Percentiles rank a stretch among this genome's conserved stretches.
Evolutionary conservation across 116 monocot species (phyloP).

Genomic region (Cymodocea nodosa): DNA sequence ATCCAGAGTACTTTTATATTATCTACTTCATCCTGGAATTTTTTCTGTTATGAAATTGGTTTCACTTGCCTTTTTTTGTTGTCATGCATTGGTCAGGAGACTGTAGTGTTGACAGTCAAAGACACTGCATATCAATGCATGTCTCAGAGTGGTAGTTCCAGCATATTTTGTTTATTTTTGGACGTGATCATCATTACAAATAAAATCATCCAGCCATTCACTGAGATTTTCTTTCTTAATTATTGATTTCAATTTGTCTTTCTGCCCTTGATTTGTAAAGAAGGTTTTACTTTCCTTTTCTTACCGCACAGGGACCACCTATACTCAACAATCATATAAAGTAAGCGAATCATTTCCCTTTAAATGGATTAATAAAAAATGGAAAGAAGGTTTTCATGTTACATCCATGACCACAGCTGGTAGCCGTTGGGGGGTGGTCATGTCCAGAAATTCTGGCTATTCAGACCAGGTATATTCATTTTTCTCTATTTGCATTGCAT

Average conservation of each 20-base stretch:
- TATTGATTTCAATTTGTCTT: neutral
- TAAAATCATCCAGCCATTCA: neutral
- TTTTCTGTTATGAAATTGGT: neutral
- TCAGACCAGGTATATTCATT: constrained; percentile 37
- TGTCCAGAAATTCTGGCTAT: constrained; percentile 71
- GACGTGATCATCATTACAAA: neutral
- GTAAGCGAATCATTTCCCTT: constrained; percentile 81
- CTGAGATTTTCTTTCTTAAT: neutral
- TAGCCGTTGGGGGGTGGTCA: constrained; percentile 67
- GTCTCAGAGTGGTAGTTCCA: too few relatives aligned
- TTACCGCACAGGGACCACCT: constrained; percentile 39
- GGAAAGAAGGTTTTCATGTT: constrained; percentile 87
- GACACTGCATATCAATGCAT: too few relatives aligned
- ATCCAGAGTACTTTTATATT: neutral
- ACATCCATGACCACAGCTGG: constrained; percentile 78
- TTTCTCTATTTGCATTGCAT: neutral
- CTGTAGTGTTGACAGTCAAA: too few relatives aligned
- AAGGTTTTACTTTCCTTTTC: neutral
- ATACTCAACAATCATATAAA: constrained; percentile 76
- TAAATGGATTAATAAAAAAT: constrained; percentile 80
- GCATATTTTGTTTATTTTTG: too few relatives aligned
- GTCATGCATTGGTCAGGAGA: too few relatives aligned
- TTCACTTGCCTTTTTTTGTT: neutral
- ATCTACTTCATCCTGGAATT: too few relatives aligned
- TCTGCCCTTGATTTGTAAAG: too few relatives aligned